Conservation (phyloP, 345 rosid species). For the Gynandropsis gynandra region DNA sequence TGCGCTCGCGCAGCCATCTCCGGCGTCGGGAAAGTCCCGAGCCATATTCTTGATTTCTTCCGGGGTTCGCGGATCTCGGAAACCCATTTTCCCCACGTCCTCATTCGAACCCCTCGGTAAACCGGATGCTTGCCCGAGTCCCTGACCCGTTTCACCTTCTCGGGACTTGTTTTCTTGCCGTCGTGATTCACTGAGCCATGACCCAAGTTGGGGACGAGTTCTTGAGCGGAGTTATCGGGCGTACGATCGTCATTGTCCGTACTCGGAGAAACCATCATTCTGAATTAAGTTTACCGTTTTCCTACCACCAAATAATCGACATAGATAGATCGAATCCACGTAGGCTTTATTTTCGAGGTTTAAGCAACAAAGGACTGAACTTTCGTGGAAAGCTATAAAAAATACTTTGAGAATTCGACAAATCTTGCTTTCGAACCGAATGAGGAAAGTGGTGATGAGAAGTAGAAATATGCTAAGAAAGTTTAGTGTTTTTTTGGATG, state of each 20-base stretch:
- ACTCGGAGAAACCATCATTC: slow-evolving; percentile 17
- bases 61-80: slow-evolving; percentile 93
- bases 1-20: slow-evolving; percentile 99
- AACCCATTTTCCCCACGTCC: slow-evolving; percentile 98
- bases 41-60: slow-evolving; percentile 92
- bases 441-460: not conserved
- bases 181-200: slow-evolving; percentile 12
- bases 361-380: not conserved
- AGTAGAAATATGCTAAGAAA: slow-evolving; percentile 8
- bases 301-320: not conserved
- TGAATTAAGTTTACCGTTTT: not conserved
- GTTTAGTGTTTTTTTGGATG: not conserved
- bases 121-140: slow-evolving; percentile 69
- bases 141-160: slow-evolving; percentile 34
- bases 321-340: not conserved
- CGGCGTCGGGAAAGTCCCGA: slow-evolving; percentile 83
- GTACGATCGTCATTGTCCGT: slow-evolving; percentile 4
- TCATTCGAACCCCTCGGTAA: slow-evolving; percentile 82
- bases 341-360: not conserved
- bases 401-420: too few species aligned
- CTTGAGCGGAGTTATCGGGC: slow-evolving; percentile 4
- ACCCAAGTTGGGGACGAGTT: slow-evolving; percentile 10
- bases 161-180: slow-evolving; percentile 7
- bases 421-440: too few species aligned
- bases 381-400: too few species aligned